Conservation (phyloP, 371 early-diverging fungal genomes). For the Rhizopus arrhizus region DNA sequence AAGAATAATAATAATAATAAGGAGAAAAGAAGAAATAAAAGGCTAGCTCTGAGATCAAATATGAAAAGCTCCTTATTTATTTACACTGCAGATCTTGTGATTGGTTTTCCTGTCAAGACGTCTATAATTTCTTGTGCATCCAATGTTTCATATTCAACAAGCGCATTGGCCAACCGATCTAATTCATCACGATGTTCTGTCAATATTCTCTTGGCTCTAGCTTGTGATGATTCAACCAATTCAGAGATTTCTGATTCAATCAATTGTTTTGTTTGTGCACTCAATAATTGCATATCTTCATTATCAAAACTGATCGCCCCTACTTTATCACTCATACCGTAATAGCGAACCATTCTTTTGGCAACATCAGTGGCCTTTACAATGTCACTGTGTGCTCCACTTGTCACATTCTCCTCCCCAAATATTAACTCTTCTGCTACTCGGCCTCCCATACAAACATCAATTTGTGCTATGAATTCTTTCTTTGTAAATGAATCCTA, state of each 20-base stretch:
- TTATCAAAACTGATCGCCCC: constrained; percentile 65
- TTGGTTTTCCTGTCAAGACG: constrained; percentile 72
- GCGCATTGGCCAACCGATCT: constrained; percentile 87
- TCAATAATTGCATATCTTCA: constrained; percentile 74
- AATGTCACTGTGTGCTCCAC: constrained; percentile 92
- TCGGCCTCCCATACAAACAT: constrained; percentile 97
- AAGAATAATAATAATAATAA: too few species aligned
- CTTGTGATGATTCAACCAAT: constrained; percentile 65
- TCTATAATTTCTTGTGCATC: constrained; percentile 83
- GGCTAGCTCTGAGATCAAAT: background rate
- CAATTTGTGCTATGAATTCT: constrained; percentile 88
- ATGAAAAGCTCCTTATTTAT: background rate
- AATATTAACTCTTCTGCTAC: constrained; percentile 95
- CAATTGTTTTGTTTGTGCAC: constrained; percentile 70
- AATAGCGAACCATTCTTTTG: constrained; percentile 87
- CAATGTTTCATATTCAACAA: constrained; percentile 93
- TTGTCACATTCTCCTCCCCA: constrained; percentile 92
- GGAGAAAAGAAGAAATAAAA: background rate
- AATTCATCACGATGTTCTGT: constrained; percentile 81
- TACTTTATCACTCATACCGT: constrained; percentile 94
- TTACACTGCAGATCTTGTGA: constrained; percentile 37
- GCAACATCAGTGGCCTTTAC: constrained; percentile 91
- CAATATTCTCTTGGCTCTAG: constrained; percentile 73
- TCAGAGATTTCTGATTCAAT: constrained; percentile 86
- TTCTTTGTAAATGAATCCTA: constrained; percentile 77